Conservation (phyloP, 2,329 filamentous ascomycete genomes). For the Magnaporthales sp. region DNA sequence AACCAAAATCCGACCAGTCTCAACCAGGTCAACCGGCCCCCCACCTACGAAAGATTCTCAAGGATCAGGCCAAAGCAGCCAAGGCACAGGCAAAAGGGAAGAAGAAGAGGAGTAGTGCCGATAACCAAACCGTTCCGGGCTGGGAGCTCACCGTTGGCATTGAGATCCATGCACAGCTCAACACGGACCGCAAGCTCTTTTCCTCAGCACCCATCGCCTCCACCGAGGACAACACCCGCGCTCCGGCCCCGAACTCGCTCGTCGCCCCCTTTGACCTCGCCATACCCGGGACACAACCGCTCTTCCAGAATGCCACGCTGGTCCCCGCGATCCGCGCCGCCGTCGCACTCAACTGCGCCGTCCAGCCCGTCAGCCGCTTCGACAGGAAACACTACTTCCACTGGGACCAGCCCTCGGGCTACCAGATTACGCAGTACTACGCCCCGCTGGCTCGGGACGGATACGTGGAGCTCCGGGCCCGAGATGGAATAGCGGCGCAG, state of each 20-base stretch:
- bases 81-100: slow-evolving; percentile 33
- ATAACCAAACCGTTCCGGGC: slow-evolving; percentile 46
- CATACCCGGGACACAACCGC: slow-evolving; percentile 79
- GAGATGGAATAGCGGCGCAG: slow-evolving; percentile 72
- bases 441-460: slow-evolving; percentile 63
- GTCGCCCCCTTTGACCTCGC: slow-evolving; percentile 84
- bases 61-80: slow-evolving; percentile 52
- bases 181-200: slow-evolving; percentile 83
- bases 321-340: slow-evolving; percentile 88
- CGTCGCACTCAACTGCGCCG: slow-evolving; percentile 69
- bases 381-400: slow-evolving; percentile 99
- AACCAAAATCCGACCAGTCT: not conserved
- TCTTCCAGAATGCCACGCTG: slow-evolving; percentile 74
- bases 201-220: slow-evolving; percentile 49
- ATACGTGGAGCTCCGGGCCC: slow-evolving; percentile 55
- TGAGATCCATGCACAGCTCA: slow-evolving; percentile 94
- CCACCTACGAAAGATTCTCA: slow-evolving; percentile 62
- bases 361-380: slow-evolving; percentile 73
- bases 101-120: slow-evolving; percentile 35
- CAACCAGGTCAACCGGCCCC: slow-evolving; percentile 9
- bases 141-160: slow-evolving; percentile 97
- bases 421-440: slow-evolving; percentile 98
- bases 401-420: slow-evolving; percentile 93
- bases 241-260: slow-evolving; percentile 62
- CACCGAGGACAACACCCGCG: not conserved